Conservation (phyloP, 108 stramenopile genomes). For the Cyclotella atomus region DNA sequence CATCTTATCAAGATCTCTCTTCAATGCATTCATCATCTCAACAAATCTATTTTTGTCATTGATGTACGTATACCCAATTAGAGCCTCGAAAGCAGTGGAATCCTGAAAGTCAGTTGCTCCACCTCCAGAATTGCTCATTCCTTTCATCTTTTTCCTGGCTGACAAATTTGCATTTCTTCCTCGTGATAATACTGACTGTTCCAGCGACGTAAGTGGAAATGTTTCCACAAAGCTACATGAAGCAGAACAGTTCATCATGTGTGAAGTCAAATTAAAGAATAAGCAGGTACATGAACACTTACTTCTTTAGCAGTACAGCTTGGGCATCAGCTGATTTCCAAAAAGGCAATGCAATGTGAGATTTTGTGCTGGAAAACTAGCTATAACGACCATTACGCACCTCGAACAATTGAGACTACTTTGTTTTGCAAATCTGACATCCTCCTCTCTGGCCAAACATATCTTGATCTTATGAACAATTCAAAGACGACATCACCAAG, state of each 20-base stretch:
- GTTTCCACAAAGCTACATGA: constrained; percentile 37
- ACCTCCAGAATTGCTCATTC: constrained; percentile 35
- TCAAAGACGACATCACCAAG: constrained; percentile 87
- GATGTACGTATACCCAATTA: constrained; percentile 84
- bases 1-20: constrained; percentile 33
- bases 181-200: constrained; percentile 65
- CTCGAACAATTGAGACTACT: constrained; percentile 76
- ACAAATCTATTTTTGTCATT: constrained; percentile 60
- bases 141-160: constrained; percentile 43
- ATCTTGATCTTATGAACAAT: constrained; percentile 74
- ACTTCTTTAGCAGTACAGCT: constrained; percentile 60
- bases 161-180: constrained; percentile 77
- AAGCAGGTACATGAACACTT: constrained; percentile 1
- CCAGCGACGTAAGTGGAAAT: constrained; percentile 62
- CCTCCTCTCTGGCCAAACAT: constrained; percentile 81
- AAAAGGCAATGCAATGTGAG: too few species aligned
- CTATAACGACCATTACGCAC: too few species aligned
- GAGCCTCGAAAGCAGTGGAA: constrained; percentile 85
- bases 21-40: constrained; percentile 66
- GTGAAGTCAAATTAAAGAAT: neutral
- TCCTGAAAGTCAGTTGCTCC: constrained; percentile 78
- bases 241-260: neutral
- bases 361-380: too few species aligned
- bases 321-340: constrained; percentile 91
- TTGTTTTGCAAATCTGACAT: constrained; percentile 74